Percentiles rank a stretch among this genome's conserved stretches.
phyloP scores from a whole-genome alignment of 129 eudicot genomes.

The Gnaphalium uliginosum region DNA sequence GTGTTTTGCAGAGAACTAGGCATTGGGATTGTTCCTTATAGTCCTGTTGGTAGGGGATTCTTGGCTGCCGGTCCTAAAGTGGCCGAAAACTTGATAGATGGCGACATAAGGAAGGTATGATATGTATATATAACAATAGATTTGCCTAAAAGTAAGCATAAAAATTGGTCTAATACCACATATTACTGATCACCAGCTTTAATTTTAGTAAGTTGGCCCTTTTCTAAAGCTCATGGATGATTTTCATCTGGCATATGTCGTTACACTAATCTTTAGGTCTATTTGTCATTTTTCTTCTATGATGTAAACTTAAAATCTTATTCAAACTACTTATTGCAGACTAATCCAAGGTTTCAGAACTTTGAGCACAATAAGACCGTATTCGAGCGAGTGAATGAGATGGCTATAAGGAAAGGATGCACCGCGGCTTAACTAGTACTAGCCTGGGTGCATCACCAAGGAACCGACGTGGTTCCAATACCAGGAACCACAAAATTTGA shows the following conservation, averaged over 20 bases:
- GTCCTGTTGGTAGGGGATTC: constrained; percentile 57
- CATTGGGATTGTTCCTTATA: constrained; percentile 62
- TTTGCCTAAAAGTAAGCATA: too few species aligned
- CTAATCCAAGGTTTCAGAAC: constrained; percentile 54
- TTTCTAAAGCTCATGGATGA: too few species aligned
- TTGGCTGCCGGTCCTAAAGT: constrained; percentile 41
- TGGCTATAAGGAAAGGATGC: constrained; percentile 55
- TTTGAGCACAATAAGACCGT: constrained; percentile 44
- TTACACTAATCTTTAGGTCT: too few species aligned
- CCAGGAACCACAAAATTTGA: constrained; percentile 62
- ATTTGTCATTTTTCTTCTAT: too few species aligned
- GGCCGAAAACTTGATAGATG: constrained; percentile 36
- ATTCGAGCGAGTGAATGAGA: constrained; percentile 40
- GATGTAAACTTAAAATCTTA: background rate
- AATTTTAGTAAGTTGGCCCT: too few species aligned
- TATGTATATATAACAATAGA: background rate
- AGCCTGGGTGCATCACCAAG: constrained; percentile 69
- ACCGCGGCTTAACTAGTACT: constrained; percentile 52
- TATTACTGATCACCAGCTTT: too few species aligned
- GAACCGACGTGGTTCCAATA: constrained; percentile 55
- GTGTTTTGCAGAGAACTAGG: constrained; percentile 51
- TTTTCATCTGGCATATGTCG: too few species aligned
- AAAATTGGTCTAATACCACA: too few species aligned
- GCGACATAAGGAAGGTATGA: constrained; percentile 52
- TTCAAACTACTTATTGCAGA: constrained; percentile 18